A percentile compares a stretch with the other conserved stretches of the same genome.
These are phyloP conservation scores for Poa annua DNA, from an alignment of 176 grass and related monocot species.

Conservation along the genomic window DNA sequence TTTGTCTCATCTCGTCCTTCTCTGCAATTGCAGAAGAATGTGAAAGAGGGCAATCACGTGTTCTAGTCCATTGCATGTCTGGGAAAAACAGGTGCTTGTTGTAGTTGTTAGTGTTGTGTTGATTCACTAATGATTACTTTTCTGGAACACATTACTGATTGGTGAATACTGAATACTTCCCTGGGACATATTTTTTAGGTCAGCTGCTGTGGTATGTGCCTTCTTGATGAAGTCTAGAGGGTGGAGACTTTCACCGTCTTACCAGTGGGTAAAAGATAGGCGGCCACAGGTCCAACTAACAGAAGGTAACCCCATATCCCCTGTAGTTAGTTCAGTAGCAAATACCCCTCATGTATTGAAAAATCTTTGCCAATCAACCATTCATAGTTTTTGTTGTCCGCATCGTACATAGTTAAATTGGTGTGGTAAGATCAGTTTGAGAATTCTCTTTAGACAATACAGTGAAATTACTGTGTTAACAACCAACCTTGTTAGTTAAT, in stretches of 20 bases:
- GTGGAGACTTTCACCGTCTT: conserved; percentile 67
- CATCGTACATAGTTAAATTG: conserved; percentile 24
- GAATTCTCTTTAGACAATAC: neutral
- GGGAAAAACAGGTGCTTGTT: conserved; percentile 77
- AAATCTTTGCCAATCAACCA: neutral
- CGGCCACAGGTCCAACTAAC: conserved; percentile 59
- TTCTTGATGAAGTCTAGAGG: conserved; percentile 78
- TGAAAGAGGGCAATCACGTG: conserved; percentile 52
- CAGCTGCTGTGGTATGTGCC: conserved; percentile 66
- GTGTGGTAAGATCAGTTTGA: neutral
- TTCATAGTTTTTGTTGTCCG: neutral
- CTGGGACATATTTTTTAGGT: conserved; percentile 53
- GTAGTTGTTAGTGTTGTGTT: conserved; percentile 21
- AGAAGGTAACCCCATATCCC: conserved; percentile 57
- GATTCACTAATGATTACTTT: conserved; percentile 31
- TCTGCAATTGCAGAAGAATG: conserved; percentile 71
- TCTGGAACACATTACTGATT: conserved; percentile 39
- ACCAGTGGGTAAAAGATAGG: conserved; percentile 78
- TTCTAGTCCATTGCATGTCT: conserved; percentile 91
- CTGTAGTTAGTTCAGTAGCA: conserved; percentile 25
- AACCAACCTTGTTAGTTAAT: no score
- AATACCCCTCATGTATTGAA: conserved; percentile 9
- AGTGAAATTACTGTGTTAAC: neutral
- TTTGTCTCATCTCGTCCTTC: conserved; percentile 30
- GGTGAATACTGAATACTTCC: conserved; percentile 33